Base-by-base conservation (phyloP, 2,329 filamentous ascomycete species). In the Verticillium nubilum region DNA sequence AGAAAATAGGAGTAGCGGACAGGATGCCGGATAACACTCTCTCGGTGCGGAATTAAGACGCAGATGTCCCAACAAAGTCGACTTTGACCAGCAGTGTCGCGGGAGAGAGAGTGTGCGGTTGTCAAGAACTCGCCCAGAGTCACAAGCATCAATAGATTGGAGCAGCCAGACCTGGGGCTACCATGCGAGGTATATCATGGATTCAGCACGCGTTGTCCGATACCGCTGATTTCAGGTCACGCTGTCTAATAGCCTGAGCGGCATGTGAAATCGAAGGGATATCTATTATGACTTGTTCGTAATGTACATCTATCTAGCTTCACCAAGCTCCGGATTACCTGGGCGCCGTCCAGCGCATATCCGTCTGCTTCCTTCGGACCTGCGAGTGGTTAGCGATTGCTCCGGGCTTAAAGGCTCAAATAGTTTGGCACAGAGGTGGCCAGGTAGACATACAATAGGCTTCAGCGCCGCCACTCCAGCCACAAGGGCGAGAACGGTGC, bases 401-500 rank as follows among this genome's bases (percentile, higher is more conserved):
- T 25, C 47, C 54, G 62, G 29, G 13, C 6, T 13, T 3, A 31
- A 9, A 13, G 29, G 13, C 29, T 9, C 29, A 5, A 31, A 5
- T 9, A 7, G 5, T 13, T 13, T 2, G 29, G 29, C 9, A 9
- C 58, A 35, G 19, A 42, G 13, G 23, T n/a, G 37, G 25, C 52
- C 19, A 28, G 47, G 33, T 47, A 50, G 27, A 52, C 89, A 80
- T 81, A 97, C 95, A 85, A 98, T 86, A 28, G 95, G 95, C 58
- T 88, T 88, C 69, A 98, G 78, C 59, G 91, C 84, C 64, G 87
- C 73, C 17, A 97, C 94, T 53, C 92, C 92, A 42, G 85, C 81
- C 53, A 84, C 85, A 66, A 98, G 80, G 19, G 91, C 94, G 47
- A 89, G 79, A 37, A 99, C 92, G 1, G 95, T 99, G 17, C 84